Evolutionary conservation across 345 rosid species (phyloP).

Genomic region (Linum usitatissimum): DNA sequence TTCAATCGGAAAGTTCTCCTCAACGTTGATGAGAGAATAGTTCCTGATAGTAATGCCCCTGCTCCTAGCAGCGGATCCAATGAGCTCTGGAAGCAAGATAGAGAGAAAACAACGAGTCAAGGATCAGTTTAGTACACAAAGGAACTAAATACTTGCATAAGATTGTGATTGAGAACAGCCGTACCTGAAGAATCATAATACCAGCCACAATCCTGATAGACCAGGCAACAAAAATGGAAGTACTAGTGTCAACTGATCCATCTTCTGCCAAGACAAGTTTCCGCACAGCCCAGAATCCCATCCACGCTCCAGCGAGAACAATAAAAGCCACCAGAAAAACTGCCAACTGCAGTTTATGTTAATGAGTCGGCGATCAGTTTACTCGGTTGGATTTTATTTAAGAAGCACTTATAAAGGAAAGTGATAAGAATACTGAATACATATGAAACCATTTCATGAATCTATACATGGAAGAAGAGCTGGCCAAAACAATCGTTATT

Average conservation of each 20-base stretch:
- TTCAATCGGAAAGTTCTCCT: conserved; percentile 34
- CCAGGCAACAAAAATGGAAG: conserved; percentile 71
- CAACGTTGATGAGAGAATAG: conserved; percentile 31
- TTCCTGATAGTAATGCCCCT: conserved; percentile 46
- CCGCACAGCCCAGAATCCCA: conserved; percentile 89
- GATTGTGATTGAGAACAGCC: conserved; percentile 4
- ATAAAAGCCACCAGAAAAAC: conserved; percentile 62
- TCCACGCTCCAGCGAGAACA: conserved; percentile 77
- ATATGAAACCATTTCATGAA: neutral
- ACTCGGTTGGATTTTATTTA: conserved; percentile 1
- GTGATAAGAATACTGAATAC: neutral
- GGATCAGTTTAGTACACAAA: neutral
- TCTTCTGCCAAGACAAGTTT: conserved; percentile 76
- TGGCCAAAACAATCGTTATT: neutral
- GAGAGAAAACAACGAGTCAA: conserved; percentile 2
- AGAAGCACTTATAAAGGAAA: neutral
- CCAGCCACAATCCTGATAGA: conserved; percentile 56
- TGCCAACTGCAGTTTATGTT: conserved; percentile 40
- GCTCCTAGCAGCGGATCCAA: conserved; percentile 67
- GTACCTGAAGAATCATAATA: conserved; percentile 75
- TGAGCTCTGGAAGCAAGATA: conserved; percentile 50
- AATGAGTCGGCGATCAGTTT: conserved; percentile 5
- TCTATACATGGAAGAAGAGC: neutral
- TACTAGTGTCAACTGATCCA: conserved; percentile 66
- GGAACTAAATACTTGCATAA: neutral